Base-by-base conservation (phyloP, 352 stramenopile species). In the Phytophthora pini region DNA sequence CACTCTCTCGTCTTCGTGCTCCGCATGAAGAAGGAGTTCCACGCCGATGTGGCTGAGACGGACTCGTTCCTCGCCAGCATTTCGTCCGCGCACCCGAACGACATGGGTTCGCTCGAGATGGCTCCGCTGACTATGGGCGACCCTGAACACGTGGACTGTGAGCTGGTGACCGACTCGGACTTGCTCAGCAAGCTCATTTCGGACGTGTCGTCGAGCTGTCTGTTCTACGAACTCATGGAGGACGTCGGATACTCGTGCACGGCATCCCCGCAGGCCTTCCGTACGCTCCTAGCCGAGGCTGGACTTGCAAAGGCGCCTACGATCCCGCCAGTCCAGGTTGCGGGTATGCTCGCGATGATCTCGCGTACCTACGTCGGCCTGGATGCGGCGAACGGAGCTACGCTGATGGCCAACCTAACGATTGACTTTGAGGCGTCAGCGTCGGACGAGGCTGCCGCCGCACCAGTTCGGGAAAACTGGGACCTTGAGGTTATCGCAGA, bases 211-310 rank as follows among this genome's bases (percentile, higher is more conserved):
- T 72, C 74, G 1, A 93, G 84, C 54, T 94, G 87, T 44, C 49
- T 97, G 29, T 97, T 97, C 60, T 95, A 94, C 57, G 89, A 97
- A 34, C 69, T 97, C 36, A 94, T 97, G 88, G 88, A 95, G 65
- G 91, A 97, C 44, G 87, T 97, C 12, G 91, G 91, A 7, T 95
- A 96, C 67, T 80, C 82, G 44, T 92, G 82, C 59, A 96, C 89
- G 52, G 83, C 88, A 27, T 92, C 78, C 15, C 46, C 87, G 7
- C 82, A 90, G 55, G 75, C 87, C 13, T 95, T 97, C 64, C 88
- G 90, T 15, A 90, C 86, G 49, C 77, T 96, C 20, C 62, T 95
- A 50, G 81, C 82, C 4, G 89, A 97, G 61, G 90, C 89, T 27
- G 89, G 89, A 3, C 64, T 97, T 4, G 76, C 80, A 17, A 89